Conservation (phyloP, 352 stramenopile genomes). For the Phytopythium oedochilum region DNA sequence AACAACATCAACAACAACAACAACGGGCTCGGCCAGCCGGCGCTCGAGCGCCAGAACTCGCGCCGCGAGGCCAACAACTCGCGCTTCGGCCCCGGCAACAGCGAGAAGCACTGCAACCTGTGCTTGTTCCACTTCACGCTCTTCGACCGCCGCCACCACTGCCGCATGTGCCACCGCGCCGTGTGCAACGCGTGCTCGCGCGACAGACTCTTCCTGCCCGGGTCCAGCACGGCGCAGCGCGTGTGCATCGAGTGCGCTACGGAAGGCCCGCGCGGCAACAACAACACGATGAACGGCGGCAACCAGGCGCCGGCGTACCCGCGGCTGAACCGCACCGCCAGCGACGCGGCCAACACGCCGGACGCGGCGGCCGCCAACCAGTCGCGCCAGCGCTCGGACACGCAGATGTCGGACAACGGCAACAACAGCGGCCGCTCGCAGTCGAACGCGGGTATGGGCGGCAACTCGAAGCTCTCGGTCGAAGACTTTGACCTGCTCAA, state of each 20-base stretch:
- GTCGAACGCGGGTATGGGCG: slow-evolving; percentile 22
- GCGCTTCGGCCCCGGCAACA: slow-evolving; percentile 60
- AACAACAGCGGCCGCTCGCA: slow-evolving; percentile 37
- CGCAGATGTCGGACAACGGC: slow-evolving; percentile 62
- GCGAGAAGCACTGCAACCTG: slow-evolving; percentile 87
- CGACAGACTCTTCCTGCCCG: slow-evolving; percentile 78
- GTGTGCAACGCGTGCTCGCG: slow-evolving; percentile 87
- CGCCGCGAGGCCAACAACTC: slow-evolving; percentile 50
- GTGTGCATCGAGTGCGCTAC: slow-evolving; percentile 86
- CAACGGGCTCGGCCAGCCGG: slow-evolving; percentile 6
- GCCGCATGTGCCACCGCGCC: slow-evolving; percentile 84
- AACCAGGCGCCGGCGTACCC: slow-evolving; percentile 22
- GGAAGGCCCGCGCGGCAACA: slow-evolving; percentile 63
- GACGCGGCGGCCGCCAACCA: slow-evolving; percentile 28
- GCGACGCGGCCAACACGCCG: slow-evolving; percentile 39
- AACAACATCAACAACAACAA: neutral
- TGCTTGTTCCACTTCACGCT: slow-evolving; percentile 89
- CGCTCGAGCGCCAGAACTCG: slow-evolving; percentile 53
- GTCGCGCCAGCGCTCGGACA: slow-evolving; percentile 55
- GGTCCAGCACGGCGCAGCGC: slow-evolving; percentile 82
- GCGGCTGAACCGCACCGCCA: slow-evolving; percentile 51
- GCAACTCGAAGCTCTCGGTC: slow-evolving; percentile 74
- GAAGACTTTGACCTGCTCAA: slow-evolving; percentile 95
- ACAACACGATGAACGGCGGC: slow-evolving; percentile 8
- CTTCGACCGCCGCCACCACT: slow-evolving; percentile 87